phyloP scores from a whole-genome alignment of 805 yeast species.

The Saccharomycopsis oosterbeekiorum region DNA sequence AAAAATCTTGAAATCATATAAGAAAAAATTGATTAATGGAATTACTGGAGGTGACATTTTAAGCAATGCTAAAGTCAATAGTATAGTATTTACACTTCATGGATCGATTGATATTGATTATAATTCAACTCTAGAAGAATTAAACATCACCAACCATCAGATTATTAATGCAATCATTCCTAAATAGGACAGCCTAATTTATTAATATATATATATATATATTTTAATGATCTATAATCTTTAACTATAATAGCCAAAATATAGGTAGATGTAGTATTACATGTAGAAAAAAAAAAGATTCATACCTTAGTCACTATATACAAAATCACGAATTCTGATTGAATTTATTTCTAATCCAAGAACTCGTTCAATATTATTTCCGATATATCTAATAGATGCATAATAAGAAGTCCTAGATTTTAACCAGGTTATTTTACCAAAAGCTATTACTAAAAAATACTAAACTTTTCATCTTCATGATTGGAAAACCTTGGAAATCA shows the following conservation, averaged over 20 bases:
- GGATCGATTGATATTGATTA: constrained; percentile 9
- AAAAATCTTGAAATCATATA: constrained; percentile 14
- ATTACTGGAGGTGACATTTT: not conserved
- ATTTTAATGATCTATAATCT: too few relatives aligned
- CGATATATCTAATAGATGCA: too few relatives aligned
- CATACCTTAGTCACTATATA: not conserved
- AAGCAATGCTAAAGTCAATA: constrained; percentile 1
- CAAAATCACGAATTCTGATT: not conserved
- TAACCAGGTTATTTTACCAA: not conserved
- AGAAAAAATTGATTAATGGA: constrained; percentile 5
- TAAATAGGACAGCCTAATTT: not conserved
- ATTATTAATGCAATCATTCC: constrained; percentile 2
- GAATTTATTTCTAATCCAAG: not conserved
- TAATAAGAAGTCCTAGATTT: too few relatives aligned
- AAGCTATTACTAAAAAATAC: not conserved
- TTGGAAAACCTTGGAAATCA: not conserved
- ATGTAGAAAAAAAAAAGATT: too few relatives aligned
- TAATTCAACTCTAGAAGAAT: constrained; percentile 4
- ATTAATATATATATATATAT: not conserved
- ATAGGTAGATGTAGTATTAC: too few relatives aligned
- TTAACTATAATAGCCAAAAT: too few relatives aligned
- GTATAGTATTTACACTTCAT: constrained; percentile 8
- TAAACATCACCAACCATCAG: constrained; percentile 1
- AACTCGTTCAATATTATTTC: not conserved
- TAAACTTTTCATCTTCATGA: not conserved